Evolutionary conservation across 2,329 filamentous ascomycete species (phyloP), one percentile per base, ranked within the genome.

Genomic region (Cordyceps tenuipes): DNA sequence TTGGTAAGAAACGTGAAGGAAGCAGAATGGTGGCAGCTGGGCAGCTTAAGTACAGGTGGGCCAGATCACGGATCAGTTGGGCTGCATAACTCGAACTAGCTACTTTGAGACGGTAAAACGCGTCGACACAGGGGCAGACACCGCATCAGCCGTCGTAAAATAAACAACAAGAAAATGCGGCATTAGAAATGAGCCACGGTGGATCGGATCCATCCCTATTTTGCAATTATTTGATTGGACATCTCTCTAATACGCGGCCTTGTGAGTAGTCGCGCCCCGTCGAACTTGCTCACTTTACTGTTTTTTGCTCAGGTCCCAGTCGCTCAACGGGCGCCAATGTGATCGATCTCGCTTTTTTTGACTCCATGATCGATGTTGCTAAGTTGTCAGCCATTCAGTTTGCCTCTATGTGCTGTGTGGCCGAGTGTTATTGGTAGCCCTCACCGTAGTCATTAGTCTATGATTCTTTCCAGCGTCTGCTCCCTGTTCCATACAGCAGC

Each of bases 31-130:
- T 64, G 71, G 72, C 70, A 66, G 67, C 61, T 52, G 58, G 65
- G 61, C 66, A 65, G 67, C 66, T 75, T 75, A 75, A 75, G 72
- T 75, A 75, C 66, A 66, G 65, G 71, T 70, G 69, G 71, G 68
- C 71, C 70, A 65, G 63, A 65, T 65, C 66, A 66, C 68, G 71
- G 70, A 75, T 75, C 72, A 74, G 69, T 71, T 68, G 62, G 60
- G 48, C 47, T 46, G 57, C 23, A 49, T 21, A 48, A 31, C 39
- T 36, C 48, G 7, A 48, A 5, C 43, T 57, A 47, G 52, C 49
- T 36, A 51, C 21, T 44, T 55, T 39, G n/a, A 46, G 49, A 41
- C 47, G 39, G 39, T 26, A 21, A 51, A 51, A 50, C 56, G 55
- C 54, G 59, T 57, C 41, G 21, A 29, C 36, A 15, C 39, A 51